A percentile compares a stretch with the other conserved stretches of the same genome.
Conservation (phyloP, 75 land plant genomes). For the Cryptomeria japonica region DNA sequence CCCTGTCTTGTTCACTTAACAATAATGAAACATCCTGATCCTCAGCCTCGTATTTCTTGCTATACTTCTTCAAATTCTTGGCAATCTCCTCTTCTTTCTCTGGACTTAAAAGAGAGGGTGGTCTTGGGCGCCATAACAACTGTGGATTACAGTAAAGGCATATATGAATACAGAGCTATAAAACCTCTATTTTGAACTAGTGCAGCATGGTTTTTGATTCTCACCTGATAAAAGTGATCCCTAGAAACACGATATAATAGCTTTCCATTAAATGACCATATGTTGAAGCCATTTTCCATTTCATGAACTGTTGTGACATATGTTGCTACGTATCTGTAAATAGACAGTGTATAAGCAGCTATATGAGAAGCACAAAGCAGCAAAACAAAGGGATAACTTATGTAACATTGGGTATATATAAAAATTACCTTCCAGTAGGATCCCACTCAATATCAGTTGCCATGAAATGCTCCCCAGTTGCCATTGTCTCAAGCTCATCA, state of each 20-base stretch:
- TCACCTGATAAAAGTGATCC: constrained; percentile 89
- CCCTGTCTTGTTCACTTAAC: constrained; percentile 75
- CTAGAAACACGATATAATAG: constrained; percentile 69
- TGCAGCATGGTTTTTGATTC: not conserved
- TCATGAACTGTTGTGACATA: constrained; percentile 89
- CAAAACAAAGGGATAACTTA: not conserved
- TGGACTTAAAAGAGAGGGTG: constrained; percentile 69
- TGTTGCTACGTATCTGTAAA: constrained; percentile 78
- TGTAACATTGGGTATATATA: not conserved
- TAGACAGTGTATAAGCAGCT: constrained; percentile 7
- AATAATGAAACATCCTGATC: constrained; percentile 65
- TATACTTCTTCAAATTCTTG: constrained; percentile 87
- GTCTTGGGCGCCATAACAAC: constrained; percentile 92
- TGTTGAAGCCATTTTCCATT: constrained; percentile 96
- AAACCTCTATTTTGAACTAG: not conserved
- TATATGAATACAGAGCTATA: not conserved
- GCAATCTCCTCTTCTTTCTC: constrained; percentile 83
- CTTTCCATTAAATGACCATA: constrained; percentile 95
- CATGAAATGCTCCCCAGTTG: constrained; percentile 91
- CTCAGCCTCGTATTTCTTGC: constrained; percentile 91
- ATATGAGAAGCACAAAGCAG: not conserved
- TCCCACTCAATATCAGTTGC: constrained; percentile 98
- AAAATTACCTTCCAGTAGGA: constrained; percentile 86
- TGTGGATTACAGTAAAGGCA: constrained; percentile 16
- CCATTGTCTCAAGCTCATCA: constrained; percentile 96